A percentile compares a stretch with the other conserved stretches of the same genome.
Evolutionary conservation across 176 grass and related monocot species (phyloP).

Genomic region (Canna indica): DNA sequence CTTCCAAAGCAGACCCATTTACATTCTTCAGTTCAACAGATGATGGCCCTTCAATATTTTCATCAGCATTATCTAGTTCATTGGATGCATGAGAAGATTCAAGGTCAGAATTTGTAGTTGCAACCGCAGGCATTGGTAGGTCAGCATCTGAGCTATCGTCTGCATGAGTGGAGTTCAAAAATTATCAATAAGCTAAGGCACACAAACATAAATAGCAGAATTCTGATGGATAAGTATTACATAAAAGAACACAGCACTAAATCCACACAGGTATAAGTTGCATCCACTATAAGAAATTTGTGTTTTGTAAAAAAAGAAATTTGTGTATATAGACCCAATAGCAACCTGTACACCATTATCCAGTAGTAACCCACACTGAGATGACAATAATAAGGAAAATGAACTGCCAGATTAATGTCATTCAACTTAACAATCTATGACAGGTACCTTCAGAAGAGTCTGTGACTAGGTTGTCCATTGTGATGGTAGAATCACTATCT

Average conservation of each 20-base stretch:
- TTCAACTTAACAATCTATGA: background rate
- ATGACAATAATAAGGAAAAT: background rate
- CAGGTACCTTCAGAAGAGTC: conserved; percentile 43
- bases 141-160: conserved; percentile 26
- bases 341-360: no score
- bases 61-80: conserved; percentile 57
- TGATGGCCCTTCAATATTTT: conserved; percentile 50
- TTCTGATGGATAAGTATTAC: background rate
- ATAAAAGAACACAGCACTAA: background rate
- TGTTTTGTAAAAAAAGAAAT: no score
- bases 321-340: no score
- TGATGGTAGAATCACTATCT: conserved; percentile 20
- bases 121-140: conserved; percentile 25
- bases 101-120: conserved; percentile 34
- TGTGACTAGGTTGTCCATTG: conserved; percentile 30
- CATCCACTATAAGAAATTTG: background rate
- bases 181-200: background rate
- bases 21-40: conserved; percentile 38
- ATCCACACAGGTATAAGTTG: background rate
- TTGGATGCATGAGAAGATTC: conserved; percentile 49
- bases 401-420: background rate
- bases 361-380: background rate
- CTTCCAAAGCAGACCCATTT: conserved; percentile 31
- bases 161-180: conserved; percentile 18
- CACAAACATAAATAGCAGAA: background rate